phyloP scores from a whole-genome alignment of 495 filamentous ascomycete species.

The Alectoria sarmentosa region DNA sequence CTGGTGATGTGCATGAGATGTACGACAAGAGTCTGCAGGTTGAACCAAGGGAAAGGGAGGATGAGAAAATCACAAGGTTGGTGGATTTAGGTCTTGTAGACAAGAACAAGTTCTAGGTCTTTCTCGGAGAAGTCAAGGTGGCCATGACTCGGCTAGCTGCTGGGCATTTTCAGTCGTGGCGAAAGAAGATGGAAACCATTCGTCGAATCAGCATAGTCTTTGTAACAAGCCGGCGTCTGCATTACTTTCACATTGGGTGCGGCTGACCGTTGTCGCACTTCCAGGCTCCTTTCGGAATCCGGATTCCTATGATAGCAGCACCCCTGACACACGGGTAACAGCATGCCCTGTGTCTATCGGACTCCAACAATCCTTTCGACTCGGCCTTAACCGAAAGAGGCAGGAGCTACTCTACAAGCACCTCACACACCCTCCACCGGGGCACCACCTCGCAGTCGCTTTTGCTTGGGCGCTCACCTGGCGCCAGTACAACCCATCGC shows the following conservation, averaged over 20 bases:
- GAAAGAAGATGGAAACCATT: not conserved
- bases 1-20: slow-evolving; percentile 97
- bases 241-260: slow-evolving; percentile 16
- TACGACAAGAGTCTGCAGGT: slow-evolving; percentile 90
- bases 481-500: not conserved
- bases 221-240: slow-evolving; percentile 33
- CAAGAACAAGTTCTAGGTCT: slow-evolving; percentile 2
- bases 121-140: not conserved
- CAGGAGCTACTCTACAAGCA: not conserved
- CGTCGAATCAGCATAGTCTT: slow-evolving; percentile 23
- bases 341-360: not conserved
- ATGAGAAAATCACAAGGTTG: slow-evolving; percentile 86
- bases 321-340: not conserved
- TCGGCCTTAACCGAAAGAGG: not conserved
- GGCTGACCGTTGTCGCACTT: slow-evolving; percentile 28
- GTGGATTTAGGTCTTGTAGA: slow-evolving; percentile 20
- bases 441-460: not conserved
- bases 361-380: slow-evolving; percentile 2
- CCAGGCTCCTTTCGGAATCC: slow-evolving; percentile 65
- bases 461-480: not conserved
- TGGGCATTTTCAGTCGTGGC: not conserved
- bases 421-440: not conserved
- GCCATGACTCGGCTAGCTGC: not conserved
- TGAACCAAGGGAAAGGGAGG: slow-evolving; percentile 91
- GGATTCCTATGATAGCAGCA: slow-evolving; percentile 54